These are phyloP conservation scores for Pseudogymnoascus sp. DNA, from an alignment of 2,329 filamentous ascomycete genomes.

Conservation along the genomic window DNA sequence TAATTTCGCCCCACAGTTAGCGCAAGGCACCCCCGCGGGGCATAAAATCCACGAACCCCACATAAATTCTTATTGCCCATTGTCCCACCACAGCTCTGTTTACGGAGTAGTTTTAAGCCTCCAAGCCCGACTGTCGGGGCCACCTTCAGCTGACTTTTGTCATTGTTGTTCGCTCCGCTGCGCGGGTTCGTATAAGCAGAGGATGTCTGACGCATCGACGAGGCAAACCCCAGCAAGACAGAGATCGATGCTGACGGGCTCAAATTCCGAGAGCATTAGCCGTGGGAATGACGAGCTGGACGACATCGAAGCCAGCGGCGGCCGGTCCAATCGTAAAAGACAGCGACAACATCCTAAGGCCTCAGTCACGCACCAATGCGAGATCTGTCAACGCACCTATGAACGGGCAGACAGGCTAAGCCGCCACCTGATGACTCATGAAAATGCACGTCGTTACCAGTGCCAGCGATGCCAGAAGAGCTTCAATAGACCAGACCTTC, in stretches of 20 bases:
- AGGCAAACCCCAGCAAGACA: not conserved
- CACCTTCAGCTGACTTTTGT: not conserved
- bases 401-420: slow-evolving; percentile 17
- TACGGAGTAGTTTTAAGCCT: not conserved
- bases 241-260: not conserved
- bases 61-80: not conserved
- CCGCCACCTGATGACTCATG: slow-evolving; percentile 19
- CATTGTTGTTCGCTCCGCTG: not conserved
- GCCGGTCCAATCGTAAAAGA: not conserved
- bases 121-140: not conserved
- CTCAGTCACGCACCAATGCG: slow-evolving; percentile 13
- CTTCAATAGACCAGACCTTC: slow-evolving; percentile 20
- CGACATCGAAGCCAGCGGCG: not conserved
- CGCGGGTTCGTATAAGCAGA: not conserved
- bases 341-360: not conserved
- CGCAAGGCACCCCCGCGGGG: not conserved
- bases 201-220: not conserved
- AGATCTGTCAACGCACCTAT: slow-evolving; percentile 18
- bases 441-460: slow-evolving; percentile 19
- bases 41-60: not conserved
- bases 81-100: not conserved
- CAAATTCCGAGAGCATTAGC: not conserved
- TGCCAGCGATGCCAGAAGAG: slow-evolving; percentile 19
- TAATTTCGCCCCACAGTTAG: not conserved
- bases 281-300: not conserved